Percentiles rank a stretch among this genome's conserved stretches.
phyloP scores from a whole-genome alignment of 139 green algal species.

The Pleodorina starrii region DNA sequence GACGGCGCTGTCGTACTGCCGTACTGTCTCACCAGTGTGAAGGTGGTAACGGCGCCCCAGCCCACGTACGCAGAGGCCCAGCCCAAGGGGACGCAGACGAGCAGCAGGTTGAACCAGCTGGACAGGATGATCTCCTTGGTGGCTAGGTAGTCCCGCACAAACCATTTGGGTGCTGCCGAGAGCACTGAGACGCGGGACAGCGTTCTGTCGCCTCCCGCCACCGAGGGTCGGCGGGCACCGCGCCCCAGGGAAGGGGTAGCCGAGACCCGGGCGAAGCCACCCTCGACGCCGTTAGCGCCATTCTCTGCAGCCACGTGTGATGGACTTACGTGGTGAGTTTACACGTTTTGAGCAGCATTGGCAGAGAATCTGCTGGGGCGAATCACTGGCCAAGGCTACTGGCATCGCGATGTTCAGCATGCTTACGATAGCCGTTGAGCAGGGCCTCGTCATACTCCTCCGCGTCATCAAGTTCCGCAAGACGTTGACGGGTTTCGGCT shows the following conservation, averaged over 20 bases:
- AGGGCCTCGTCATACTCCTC: background rate
- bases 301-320: slow-evolving; percentile 2
- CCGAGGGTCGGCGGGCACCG: background rate
- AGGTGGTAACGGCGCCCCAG: slow-evolving; percentile 64
- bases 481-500: background rate
- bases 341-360: too few relatives aligned
- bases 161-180: slow-evolving; percentile 1
- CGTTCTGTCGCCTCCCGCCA: slow-evolving; percentile 2
- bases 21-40: slow-evolving; percentile 41
- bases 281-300: background rate
- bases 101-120: slow-evolving; percentile 81
- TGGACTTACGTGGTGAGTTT: too few relatives aligned
- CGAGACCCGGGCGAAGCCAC: background rate
- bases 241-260: background rate
- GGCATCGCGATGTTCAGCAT: too few relatives aligned
- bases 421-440: slow-evolving; percentile 1
- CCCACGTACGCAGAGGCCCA: slow-evolving; percentile 54
- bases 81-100: slow-evolving; percentile 80
- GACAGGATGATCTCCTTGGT: slow-evolving; percentile 70
- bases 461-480: background rate
- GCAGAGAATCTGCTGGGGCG: too few relatives aligned
- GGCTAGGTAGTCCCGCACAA: slow-evolving; percentile 31
- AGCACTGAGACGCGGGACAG: slow-evolving; percentile 12
- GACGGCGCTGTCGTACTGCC: too few relatives aligned
- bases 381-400: too few relatives aligned